Evolutionary conservation across 257 asterid genomes (phyloP).

Genomic region (Solanum chiquidenum): DNA sequence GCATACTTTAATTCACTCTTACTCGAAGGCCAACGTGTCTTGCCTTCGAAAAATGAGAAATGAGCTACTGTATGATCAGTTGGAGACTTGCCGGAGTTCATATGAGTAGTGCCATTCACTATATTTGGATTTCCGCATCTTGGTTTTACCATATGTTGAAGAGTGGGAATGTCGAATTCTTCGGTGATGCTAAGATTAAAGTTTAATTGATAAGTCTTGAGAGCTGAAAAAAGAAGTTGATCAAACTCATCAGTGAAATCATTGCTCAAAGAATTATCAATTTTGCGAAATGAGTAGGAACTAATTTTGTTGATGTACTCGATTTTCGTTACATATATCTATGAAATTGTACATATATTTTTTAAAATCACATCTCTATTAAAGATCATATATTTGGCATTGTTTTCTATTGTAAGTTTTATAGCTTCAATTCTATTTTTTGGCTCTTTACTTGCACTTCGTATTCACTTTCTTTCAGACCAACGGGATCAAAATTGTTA

Average conservation of each 20-base stretch:
- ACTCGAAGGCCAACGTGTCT: conserved; percentile 54
- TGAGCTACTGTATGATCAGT: conserved; percentile 37
- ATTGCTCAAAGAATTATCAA: conserved; percentile 11
- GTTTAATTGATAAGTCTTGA: conserved; percentile 58
- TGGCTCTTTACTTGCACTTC: too few relatives aligned
- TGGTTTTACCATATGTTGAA: conserved; percentile 43
- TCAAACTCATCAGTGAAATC: conserved; percentile 61
- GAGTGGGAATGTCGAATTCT: conserved; percentile 36
- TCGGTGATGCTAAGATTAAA: conserved; percentile 67
- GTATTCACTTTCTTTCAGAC: too few relatives aligned
- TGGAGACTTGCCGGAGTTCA: conserved; percentile 26
- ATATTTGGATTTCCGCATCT: conserved; percentile 74
- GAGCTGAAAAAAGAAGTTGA: conserved; percentile 37
- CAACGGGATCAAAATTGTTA: neutral
- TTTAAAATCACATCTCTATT: too few relatives aligned
- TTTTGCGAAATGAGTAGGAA: neutral
- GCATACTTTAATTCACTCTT: conserved; percentile 43
- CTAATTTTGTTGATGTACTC: neutral
- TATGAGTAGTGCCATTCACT: conserved; percentile 48
- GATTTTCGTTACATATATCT: neutral
- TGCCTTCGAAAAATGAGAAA: conserved; percentile 51
- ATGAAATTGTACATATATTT: neutral
- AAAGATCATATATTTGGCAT: too few relatives aligned
- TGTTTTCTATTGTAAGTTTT: too few relatives aligned
- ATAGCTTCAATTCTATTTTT: too few relatives aligned